Evolutionary conservation across 148 eudicot genomes (phyloP), one percentile per base, ranked within the genome.

Genomic region (Chenopodium album): DNA sequence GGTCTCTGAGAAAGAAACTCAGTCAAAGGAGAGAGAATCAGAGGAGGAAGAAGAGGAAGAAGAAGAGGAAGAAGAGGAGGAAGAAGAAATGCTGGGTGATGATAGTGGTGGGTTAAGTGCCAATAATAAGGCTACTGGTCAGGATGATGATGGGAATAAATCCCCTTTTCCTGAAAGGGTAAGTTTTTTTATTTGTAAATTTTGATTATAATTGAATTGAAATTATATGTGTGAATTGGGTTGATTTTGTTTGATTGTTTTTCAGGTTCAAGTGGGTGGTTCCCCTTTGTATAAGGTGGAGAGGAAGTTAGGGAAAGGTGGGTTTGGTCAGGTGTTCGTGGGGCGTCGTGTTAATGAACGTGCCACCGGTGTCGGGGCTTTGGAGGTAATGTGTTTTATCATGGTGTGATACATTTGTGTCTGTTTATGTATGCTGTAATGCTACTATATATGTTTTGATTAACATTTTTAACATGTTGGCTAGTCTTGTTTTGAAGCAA

Each of bases 241-340:
- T 26, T 47, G 83, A 37, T 74, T 13, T 41, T 2, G 9, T 6
- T 74, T n/a, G 32, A 26, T 50, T 28, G 64, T 4, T 78, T 34
- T 76, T 11, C 82, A 94, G 98, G 95, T 94, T 82, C 92, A 94
- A 88, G 95, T 94, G 46, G 98, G 98, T 80, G 88, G 88, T 65
- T 94, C 98, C 2, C 98, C 98, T 20, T n/a, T 79, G 20, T 94
- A 92, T 79, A 92, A 88, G 85, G 90, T 94, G 73, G 98, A 94
- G 75, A 90, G 92, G 85, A 94, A 92, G 83, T 82, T 94, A 46
- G 98, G 98, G 52, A 94, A 94, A 88, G 98, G 98, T 84, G 98
- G 98, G 66, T 94, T 94, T 81, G 98, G 98, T 71, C 98, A 94
- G 89, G 98, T 94, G 63, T 94, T 94, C 86, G 91, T 94, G 41